Evolutionary conservation across 305 asterid species (phyloP).

Genomic region (Nicotiana rustica): DNA sequence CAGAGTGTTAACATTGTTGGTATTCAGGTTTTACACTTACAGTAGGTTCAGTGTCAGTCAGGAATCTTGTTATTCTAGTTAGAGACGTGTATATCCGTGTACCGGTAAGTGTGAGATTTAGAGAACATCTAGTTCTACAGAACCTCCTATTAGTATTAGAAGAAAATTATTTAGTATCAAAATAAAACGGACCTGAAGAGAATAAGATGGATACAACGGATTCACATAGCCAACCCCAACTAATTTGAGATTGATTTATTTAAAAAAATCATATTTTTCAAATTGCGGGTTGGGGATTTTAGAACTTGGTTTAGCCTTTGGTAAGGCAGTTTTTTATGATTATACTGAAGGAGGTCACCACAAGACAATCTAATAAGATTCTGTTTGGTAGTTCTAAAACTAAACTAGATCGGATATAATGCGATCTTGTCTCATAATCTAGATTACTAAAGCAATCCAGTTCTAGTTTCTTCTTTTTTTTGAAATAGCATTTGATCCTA

Average conservation of each 20-base stretch:
- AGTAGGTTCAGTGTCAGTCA: neutral
- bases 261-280: conserved; percentile 4
- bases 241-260: neutral
- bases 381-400: neutral
- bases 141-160: conserved; percentile 15
- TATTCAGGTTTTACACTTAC: conserved; percentile 8
- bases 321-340: neutral
- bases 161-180: neutral
- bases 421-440: too few relatives aligned
- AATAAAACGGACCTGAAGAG: neutral
- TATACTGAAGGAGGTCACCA: conserved; percentile 13
- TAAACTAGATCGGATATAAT: neutral
- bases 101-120: neutral
- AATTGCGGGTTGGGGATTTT: conserved; percentile 22
- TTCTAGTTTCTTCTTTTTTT: too few relatives aligned
- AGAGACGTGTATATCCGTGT: neutral
- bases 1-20: neutral
- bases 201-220: neutral
- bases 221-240: neutral
- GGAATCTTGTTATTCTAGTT: conserved; percentile 14
- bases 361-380: conserved; percentile 4
- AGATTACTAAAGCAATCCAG: too few relatives aligned
- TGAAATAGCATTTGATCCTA: too few relatives aligned
- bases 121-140: conserved; percentile 7
- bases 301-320: conserved; percentile 18